Conservation (phyloP, 768 basidiomycete species). For the Boletellus emodensis region DNA sequence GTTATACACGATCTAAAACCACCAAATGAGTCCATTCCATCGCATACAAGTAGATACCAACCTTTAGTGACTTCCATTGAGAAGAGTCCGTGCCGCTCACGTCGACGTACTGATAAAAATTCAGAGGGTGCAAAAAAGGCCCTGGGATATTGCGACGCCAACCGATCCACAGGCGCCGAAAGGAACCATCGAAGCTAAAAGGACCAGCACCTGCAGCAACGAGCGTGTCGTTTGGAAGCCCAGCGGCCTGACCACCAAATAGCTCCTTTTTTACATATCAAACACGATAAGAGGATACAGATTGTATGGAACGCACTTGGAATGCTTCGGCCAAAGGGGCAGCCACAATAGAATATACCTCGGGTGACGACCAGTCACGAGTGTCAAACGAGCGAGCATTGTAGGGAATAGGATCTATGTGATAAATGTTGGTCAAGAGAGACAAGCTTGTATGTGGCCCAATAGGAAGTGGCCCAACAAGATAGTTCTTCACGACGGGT, state of each 20-base stretch:
- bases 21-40: background rate
- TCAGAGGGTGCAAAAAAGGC: constrained; percentile 49
- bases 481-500: constrained; percentile 50
- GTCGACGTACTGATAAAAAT: constrained; percentile 57
- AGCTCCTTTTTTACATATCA: constrained; percentile 37
- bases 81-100: constrained; percentile 48
- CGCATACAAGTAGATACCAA: constrained; percentile 8
- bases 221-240: constrained; percentile 47
- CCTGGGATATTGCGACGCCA: constrained; percentile 50
- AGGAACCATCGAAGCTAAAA: constrained; percentile 57
- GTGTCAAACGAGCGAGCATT: constrained; percentile 44
- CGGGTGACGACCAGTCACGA: constrained; percentile 19
- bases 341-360: constrained; percentile 32
- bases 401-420: constrained; percentile 48
- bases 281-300: background rate
- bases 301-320: constrained; percentile 29
- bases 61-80: constrained; percentile 52
- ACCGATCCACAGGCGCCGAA: constrained; percentile 51
- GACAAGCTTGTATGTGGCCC: constrained; percentile 36
- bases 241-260: constrained; percentile 43
- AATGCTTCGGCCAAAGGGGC: constrained; percentile 39
- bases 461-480: constrained; percentile 57
- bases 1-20: constrained; percentile 51
- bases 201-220: constrained; percentile 45
- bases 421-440: constrained; percentile 49